Evolutionary conservation across 1,139 yeast species (phyloP), one percentile per base, ranked within the genome.

Genomic region (Pneumocystis murina): DNA sequence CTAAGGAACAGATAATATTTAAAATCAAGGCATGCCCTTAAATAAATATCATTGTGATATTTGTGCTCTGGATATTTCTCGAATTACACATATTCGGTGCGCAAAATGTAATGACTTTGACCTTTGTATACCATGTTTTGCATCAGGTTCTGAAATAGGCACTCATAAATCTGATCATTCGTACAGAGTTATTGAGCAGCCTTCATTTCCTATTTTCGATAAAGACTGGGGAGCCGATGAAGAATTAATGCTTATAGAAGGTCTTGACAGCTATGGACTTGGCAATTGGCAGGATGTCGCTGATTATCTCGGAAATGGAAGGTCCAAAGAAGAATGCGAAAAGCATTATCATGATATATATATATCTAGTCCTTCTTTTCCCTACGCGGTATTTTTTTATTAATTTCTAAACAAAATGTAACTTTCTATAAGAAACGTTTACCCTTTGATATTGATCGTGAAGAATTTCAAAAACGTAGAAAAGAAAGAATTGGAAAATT

Each of bases 191-290:
- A 86, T 92, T 59, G 98, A 92, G 74, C 96, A 94, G 70, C 92
- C 91, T 72, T 87, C 96, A 4, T 92, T 89, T 72, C 98, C 99
- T 0, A 87, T 94, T 30, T 86, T 92, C 69, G 87, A 84, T 63
- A 82, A 81, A 64, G 92, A 86, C 62, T 92, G 99, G 99, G 98
- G 98, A 40, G 98, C 98, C 0, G 98, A 92, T 74, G 99, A 92
- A 74, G 99, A 92, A 73, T 73, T 91, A 66, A 77, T 89, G 61
- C 78, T 92, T 66, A 82, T 94, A 28, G 96, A 90, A 73, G 98
- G 97, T 7, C 86, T 95, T 63, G 96, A 91, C 73, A 86, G 88
- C 5, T 81, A 82, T 64, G 98, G 99, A 0, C 77, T 91, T 65
- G 99, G 98, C 4, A 91, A 91, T 73, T 92, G 98, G 98, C 96